These are phyloP conservation scores for Bruguiera sexangula DNA, from an alignment of 345 rosid genomes.

Conservation along the genomic window DNA sequence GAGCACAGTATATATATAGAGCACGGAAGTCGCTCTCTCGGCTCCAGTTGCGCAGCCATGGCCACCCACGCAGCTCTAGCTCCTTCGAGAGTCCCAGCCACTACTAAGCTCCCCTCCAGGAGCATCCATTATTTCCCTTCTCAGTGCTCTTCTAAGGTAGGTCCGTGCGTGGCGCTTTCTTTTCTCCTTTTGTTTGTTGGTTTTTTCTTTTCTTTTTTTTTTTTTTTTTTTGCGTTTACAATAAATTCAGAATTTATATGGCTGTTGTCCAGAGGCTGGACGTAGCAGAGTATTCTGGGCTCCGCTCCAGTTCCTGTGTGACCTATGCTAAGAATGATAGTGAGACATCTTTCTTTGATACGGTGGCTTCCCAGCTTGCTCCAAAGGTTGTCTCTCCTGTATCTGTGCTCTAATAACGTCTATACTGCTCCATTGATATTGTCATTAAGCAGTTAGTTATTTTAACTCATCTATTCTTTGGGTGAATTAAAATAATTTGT, in stretches of 20 bases:
- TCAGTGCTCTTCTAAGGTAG: slow-evolving; percentile 76
- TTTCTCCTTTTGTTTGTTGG: slow-evolving; percentile 2
- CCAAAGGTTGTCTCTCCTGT: slow-evolving; percentile 44
- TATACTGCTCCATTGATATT: not conserved
- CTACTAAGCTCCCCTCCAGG: slow-evolving; percentile 57
- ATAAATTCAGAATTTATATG: not conserved
- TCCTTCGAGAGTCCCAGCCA: slow-evolving; percentile 66
- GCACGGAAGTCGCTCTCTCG: slow-evolving; percentile 9
- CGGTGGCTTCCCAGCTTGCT: slow-evolving; percentile 65
- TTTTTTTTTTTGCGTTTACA: not conserved
- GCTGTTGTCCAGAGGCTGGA: slow-evolving; percentile 56
- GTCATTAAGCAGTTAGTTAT: not conserved
- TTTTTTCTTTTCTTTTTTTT: not conserved
- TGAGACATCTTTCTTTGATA: slow-evolving; percentile 69
- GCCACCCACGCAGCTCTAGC: slow-evolving; percentile 93
- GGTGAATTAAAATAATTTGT: too few species aligned
- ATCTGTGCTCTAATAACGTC: not conserved
- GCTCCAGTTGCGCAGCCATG: slow-evolving; percentile 54
- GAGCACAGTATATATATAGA: slow-evolving; percentile 23
- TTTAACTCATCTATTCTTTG: too few species aligned
- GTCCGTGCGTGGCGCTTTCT: not conserved
- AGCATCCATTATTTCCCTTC: slow-evolving; percentile 54
- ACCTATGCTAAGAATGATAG: slow-evolving; percentile 35
- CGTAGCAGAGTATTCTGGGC: slow-evolving; percentile 73
- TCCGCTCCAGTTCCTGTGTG: slow-evolving; percentile 44